Conservation (phyloP, 352 stramenopile species). For the Phytophthora fragariaefolia region DNA sequence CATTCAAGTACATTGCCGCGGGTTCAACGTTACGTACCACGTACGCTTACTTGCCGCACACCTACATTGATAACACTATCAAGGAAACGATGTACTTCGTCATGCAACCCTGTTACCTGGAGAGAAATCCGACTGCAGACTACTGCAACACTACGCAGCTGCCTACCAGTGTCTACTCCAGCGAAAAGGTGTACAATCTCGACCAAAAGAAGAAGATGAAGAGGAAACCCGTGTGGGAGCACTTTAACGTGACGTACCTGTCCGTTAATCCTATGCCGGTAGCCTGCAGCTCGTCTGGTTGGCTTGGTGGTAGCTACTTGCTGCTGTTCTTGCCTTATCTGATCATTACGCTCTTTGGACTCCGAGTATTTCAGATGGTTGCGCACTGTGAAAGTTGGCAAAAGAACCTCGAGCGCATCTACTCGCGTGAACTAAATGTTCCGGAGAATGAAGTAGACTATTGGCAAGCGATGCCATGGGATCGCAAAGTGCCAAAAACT, state of each 20-base stretch:
- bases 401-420: conserved; percentile 66
- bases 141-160: conserved; percentile 47
- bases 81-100: conserved; percentile 70
- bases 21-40: conserved; percentile 53
- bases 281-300: conserved; percentile 53
- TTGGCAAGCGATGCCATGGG: conserved; percentile 73
- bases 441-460: conserved; percentile 77
- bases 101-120: conserved; percentile 55
- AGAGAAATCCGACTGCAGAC: conserved; percentile 40
- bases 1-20: conserved; percentile 45
- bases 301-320: conserved; percentile 52
- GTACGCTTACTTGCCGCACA: conserved; percentile 52
- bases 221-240: conserved; percentile 18
- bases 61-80: conserved; percentile 53
- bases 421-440: conserved; percentile 55
- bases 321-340: conserved; percentile 70
- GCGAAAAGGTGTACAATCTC: conserved; percentile 56
- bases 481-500: conserved; percentile 75
- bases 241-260: conserved; percentile 41
- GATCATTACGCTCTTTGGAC: conserved; percentile 53
- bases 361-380: conserved; percentile 71
- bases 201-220: conserved; percentile 38
- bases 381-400: conserved; percentile 65
- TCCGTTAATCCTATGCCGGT: conserved; percentile 75
- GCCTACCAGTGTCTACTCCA: conserved; percentile 47